phyloP scores from a whole-genome alignment of 2,329 filamentous ascomycete genomes.

The Thyridium curvatum region DNA sequence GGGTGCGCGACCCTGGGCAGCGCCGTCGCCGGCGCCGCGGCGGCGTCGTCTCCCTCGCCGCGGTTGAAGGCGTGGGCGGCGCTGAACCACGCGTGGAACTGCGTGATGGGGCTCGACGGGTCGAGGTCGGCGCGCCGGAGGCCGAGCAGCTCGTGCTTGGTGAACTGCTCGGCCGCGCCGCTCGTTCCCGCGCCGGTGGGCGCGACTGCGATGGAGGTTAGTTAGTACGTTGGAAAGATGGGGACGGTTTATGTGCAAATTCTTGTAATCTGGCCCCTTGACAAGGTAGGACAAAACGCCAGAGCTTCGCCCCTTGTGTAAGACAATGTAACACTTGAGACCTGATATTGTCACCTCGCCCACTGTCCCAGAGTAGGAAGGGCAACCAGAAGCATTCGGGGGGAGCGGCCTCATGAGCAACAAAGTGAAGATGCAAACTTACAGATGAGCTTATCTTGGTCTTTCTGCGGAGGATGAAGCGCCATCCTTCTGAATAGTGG shows the following conservation, averaged over 20 bases:
- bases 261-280: not conserved
- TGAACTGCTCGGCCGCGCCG: constrained; percentile 72
- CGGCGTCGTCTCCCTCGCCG: not conserved
- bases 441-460: constrained; percentile 42
- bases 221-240: not conserved
- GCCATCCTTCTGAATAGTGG: constrained; percentile 29
- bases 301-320: no score
- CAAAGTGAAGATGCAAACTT: constrained; percentile 14
- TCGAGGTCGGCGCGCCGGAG: constrained; percentile 58
- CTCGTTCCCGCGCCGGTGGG: constrained; percentile 30
- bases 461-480: constrained; percentile 30
- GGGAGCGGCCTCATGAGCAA: no score
- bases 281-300: not conserved
- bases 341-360: not conserved
- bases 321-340: no score
- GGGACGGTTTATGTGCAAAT: not conserved
- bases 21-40: no score
- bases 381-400: no score
- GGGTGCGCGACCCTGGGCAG: constrained; percentile 61
- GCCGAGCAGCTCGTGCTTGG: constrained; percentile 42
- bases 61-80: constrained; percentile 48
- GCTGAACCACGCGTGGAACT: constrained; percentile 89
- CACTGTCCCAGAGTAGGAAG: no score
- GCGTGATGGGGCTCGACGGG: constrained; percentile 59
- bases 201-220: constrained; percentile 10